Percentiles rank a stretch among this genome's conserved stretches.
Evolutionary conservation across 305 asterid species (phyloP).

Genomic region (Solanum hybrid): DNA sequence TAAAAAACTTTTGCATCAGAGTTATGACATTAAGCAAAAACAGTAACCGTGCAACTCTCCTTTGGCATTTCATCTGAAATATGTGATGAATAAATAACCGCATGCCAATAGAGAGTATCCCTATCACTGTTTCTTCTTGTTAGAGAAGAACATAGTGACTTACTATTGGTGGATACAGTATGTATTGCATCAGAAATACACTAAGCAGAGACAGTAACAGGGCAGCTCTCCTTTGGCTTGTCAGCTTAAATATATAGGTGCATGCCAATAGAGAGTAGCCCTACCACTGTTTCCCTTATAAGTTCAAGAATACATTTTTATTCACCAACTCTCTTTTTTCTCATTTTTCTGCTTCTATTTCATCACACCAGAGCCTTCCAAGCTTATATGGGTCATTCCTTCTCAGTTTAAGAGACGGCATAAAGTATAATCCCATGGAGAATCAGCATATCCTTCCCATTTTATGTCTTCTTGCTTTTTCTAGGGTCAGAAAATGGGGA

Average conservation of each 20-base stretch:
- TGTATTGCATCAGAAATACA: no score
- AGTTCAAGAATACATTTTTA: not conserved
- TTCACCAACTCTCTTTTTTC: not conserved
- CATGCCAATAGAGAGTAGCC: conserved; percentile 52
- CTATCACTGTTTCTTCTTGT: no score
- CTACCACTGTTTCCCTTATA: conserved; percentile 17
- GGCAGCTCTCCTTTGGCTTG: conserved; percentile 57
- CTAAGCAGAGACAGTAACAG: no score
- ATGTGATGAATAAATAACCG: no score
- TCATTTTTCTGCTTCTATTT: not conserved
- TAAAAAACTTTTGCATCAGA: not conserved
- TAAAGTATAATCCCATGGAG: conserved; percentile 31
- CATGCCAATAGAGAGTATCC: no score
- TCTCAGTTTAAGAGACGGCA: not conserved
- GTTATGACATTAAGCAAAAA: not conserved
- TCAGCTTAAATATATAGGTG: not conserved
- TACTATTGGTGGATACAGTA: no score
- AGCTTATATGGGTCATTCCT: not conserved
- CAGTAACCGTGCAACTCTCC: no score
- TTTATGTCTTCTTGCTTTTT: not conserved
- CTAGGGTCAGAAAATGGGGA: not conserved
- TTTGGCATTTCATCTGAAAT: no score
- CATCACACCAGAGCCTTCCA: not conserved
- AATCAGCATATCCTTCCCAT: conserved; percentile 23
- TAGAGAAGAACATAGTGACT: no score